These are phyloP conservation scores for Colletotrichum shisoi DNA, from an alignment of 2,329 filamentous ascomycete genomes.

Conservation along the genomic window DNA sequence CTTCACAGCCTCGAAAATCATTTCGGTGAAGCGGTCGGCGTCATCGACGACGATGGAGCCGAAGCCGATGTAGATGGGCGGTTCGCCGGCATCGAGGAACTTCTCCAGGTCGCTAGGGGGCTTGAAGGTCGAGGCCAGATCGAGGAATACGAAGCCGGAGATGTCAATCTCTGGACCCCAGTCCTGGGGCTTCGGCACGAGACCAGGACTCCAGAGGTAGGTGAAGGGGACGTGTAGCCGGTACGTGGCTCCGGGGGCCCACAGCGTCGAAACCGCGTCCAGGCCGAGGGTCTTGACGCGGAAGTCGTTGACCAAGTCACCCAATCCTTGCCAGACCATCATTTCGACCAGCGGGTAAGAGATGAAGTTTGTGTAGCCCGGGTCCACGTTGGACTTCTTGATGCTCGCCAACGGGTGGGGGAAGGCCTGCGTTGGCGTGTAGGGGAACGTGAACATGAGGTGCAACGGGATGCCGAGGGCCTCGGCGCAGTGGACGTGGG, in stretches of 20 bases:
- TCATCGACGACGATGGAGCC: slow-evolving; percentile 80
- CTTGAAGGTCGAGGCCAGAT: slow-evolving; percentile 68
- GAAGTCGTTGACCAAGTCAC: slow-evolving; percentile 79
- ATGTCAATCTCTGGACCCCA: slow-evolving; percentile 76
- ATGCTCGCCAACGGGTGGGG: slow-evolving; percentile 81
- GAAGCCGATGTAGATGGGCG: slow-evolving; percentile 78
- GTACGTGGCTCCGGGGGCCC: slow-evolving; percentile 77
- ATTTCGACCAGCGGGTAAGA: slow-evolving; percentile 82
- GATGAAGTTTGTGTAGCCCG: slow-evolving; percentile 79
- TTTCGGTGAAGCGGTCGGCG: slow-evolving; percentile 70
- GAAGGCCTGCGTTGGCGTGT: slow-evolving; percentile 77
- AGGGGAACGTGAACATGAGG: slow-evolving; percentile 90
- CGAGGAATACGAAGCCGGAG: slow-evolving; percentile 80
- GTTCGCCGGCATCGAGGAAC: slow-evolving; percentile 65
- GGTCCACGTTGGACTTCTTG: slow-evolving; percentile 74
- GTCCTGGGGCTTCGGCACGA: slow-evolving; percentile 72
- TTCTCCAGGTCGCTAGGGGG: slow-evolving; percentile 63
- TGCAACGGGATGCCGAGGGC: slow-evolving; percentile 79
- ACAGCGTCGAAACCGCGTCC: slow-evolving; percentile 77
- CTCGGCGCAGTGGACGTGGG: slow-evolving; percentile 81
- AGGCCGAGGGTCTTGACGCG: slow-evolving; percentile 72
- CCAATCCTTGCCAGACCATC: slow-evolving; percentile 90
- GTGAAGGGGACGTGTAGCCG: slow-evolving; percentile 78
- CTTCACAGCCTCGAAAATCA: slow-evolving; percentile 75
- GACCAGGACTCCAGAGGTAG: slow-evolving; percentile 73